Conservation (phyloP, 768 basidiomycete genomes). For the Tricholoma flavovirens region DNA sequence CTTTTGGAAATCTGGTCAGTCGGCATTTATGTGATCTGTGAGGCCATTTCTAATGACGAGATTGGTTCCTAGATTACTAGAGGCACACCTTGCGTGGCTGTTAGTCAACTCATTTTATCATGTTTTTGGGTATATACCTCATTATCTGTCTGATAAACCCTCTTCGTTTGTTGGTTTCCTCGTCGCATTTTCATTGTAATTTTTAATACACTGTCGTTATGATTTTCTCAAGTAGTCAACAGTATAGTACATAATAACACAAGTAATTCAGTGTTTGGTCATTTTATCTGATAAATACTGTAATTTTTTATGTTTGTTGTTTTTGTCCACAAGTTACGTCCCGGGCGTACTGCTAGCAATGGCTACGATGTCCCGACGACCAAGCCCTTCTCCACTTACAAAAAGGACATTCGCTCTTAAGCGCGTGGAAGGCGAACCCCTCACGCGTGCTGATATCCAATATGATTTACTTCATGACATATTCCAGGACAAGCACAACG, state of each 20-base stretch:
- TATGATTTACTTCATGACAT: constrained; percentile 75
- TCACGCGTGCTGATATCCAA: constrained; percentile 65
- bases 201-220: constrained; percentile 12
- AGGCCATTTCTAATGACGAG: background rate
- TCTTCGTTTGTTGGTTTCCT: background rate
- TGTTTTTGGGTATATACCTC: background rate
- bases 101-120: background rate
- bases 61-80: background rate
- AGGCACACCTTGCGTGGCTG: background rate
- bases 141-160: constrained; percentile 5
- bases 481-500: constrained; percentile 62
- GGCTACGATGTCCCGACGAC: constrained; percentile 27
- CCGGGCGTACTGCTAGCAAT: background rate
- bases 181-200: constrained; percentile 16
- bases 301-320: background rate
- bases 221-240: constrained; percentile 5
- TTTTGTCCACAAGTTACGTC: no score
- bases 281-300: background rate
- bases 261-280: constrained; percentile 5
- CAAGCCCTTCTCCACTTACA: constrained; percentile 29
- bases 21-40: background rate
- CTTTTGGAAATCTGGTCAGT: constrained; percentile 40
- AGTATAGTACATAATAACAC: constrained; percentile 9
- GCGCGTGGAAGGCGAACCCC: constrained; percentile 58
- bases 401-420: constrained; percentile 44